Evolutionary conservation across 441 rosid genomes (phyloP).

Genomic region (Euphorbia schlechtendalii): DNA sequence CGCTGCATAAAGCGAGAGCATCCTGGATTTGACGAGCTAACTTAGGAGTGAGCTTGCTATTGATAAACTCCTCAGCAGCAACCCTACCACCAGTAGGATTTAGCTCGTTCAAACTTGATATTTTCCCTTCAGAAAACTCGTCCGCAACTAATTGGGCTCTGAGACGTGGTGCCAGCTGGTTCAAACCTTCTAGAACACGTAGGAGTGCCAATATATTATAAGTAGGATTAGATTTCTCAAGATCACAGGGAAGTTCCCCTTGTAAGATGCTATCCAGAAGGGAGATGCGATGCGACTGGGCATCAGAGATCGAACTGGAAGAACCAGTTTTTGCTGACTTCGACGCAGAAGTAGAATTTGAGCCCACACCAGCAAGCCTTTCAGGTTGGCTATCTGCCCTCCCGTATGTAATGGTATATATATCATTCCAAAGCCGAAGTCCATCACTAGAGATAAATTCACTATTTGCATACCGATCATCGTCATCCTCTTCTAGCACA

Average conservation of each 20-base stretch:
- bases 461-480: constrained; percentile 76
- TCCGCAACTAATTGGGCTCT: constrained; percentile 65
- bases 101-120: constrained; percentile 48
- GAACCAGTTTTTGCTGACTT: constrained; percentile 54
- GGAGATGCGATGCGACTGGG: constrained; percentile 46
- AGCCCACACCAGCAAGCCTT: constrained; percentile 42
- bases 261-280: constrained; percentile 92
- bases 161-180: constrained; percentile 87
- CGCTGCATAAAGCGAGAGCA: constrained; percentile 98
- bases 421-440: constrained; percentile 84
- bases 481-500: constrained; percentile 86
- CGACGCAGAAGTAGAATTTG: constrained; percentile 42
- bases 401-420: constrained; percentile 86
- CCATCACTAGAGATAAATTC: constrained; percentile 91
- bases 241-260: constrained; percentile 94
- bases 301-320: constrained; percentile 46
- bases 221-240: constrained; percentile 90
- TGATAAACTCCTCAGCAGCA: constrained; percentile 74
- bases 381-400: constrained; percentile 76
- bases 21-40: constrained; percentile 99
- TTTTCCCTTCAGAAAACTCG: constrained; percentile 66
- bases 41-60: constrained; percentile 94
- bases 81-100: constrained; percentile 50
- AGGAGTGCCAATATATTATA: constrained; percentile 79
- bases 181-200: constrained; percentile 88